Evolutionary conservation across 352 stramenopile species (phyloP).

Genomic region (Blastocystis sp.): DNA sequence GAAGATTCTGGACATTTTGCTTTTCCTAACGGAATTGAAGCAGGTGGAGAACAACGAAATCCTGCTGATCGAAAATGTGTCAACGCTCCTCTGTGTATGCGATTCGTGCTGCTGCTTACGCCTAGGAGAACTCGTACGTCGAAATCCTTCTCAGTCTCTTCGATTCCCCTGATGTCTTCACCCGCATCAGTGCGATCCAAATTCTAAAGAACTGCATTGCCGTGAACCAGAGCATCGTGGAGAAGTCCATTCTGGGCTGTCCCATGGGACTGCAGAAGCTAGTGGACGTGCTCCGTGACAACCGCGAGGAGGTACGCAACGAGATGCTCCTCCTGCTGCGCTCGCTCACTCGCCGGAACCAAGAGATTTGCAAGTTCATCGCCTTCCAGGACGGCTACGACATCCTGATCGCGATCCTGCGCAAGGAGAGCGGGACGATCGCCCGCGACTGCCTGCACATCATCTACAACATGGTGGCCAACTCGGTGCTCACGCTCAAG

Average conservation of each 20-base stretch:
- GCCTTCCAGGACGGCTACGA: slow-evolving; percentile 71
- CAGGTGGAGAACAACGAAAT: slow-evolving; percentile 58
- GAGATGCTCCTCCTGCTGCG: slow-evolving; percentile 71
- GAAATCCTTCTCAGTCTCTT: slow-evolving; percentile 60
- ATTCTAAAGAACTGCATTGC: slow-evolving; percentile 65
- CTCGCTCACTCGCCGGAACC: slow-evolving; percentile 69
- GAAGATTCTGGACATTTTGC: slow-evolving; percentile 52
- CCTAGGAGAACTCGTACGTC: slow-evolving; percentile 62
- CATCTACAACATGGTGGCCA: slow-evolving; percentile 71
- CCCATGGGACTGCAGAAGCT: slow-evolving; percentile 70
- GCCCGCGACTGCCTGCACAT: slow-evolving; percentile 70
- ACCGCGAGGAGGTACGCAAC: slow-evolving; percentile 70
- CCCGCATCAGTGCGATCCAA: slow-evolving; percentile 33
- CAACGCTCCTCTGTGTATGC: slow-evolving; percentile 57
- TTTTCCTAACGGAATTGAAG: slow-evolving; percentile 66
- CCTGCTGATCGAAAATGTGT: slow-evolving; percentile 64
- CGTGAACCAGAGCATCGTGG: slow-evolving; percentile 69
- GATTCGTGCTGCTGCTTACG: background rate
- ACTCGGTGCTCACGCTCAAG: slow-evolving; percentile 70
- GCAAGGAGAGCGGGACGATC: slow-evolving; percentile 64
- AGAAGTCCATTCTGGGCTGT: slow-evolving; percentile 70
- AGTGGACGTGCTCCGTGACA: slow-evolving; percentile 70
- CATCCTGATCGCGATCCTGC: slow-evolving; percentile 71
- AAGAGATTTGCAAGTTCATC: slow-evolving; percentile 71
- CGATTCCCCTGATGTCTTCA: slow-evolving; percentile 48